Evolutionary conservation across 2,329 filamentous ascomycete genomes (phyloP), one percentile per base, ranked within the genome.

Genomic region (Parastagonospora avenae): DNA sequence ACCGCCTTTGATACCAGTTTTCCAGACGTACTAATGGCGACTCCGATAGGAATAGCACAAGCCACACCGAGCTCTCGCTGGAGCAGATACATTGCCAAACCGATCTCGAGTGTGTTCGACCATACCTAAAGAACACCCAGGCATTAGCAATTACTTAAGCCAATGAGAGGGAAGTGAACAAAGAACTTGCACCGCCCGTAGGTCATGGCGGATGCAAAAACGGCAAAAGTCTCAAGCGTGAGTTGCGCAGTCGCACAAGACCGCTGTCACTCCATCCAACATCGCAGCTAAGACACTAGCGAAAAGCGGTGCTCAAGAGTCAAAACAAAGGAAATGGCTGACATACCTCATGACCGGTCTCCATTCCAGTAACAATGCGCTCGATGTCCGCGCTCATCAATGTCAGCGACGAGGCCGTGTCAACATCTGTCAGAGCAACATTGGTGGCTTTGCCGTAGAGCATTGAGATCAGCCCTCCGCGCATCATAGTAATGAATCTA

Each of bases 51-150:
- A 0, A 78, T 76, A 0, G 77, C 62, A 33, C 80, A 83, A 0
- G 80, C 79, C 0, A 71, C 65, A 0, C 82, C 80, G 1, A 84
- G 58, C 41, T 81, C 73, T 4, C 57, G 59, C 15, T 81, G 68
- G 0, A 85, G 67, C 0, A 84, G 68, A 62, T 74, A 84, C 41
- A 76, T 75, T 0, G 76, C 77, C 1, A 83, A 46, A 4, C 60
- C 74, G 4, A 79, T 72, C 52, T 82, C 75, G 1, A 81, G 52
- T 0, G 68, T 44, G 33, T 71, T 71, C 8, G 68, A 61, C 70
- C 70, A 73, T 8, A 71, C 48, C 57, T 57, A 12, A 24, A 24
- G 19, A 24, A 24, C 19, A 24, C 19, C 19, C 3, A 24, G 5
- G 5, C 19, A 24, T 24, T 24, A 24, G 19, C 19, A 24, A 5